Evolutionary conservation across 2,329 filamentous ascomycete genomes (phyloP), one percentile per base, ranked within the genome.

Genomic region (Geosmithia flava): DNA sequence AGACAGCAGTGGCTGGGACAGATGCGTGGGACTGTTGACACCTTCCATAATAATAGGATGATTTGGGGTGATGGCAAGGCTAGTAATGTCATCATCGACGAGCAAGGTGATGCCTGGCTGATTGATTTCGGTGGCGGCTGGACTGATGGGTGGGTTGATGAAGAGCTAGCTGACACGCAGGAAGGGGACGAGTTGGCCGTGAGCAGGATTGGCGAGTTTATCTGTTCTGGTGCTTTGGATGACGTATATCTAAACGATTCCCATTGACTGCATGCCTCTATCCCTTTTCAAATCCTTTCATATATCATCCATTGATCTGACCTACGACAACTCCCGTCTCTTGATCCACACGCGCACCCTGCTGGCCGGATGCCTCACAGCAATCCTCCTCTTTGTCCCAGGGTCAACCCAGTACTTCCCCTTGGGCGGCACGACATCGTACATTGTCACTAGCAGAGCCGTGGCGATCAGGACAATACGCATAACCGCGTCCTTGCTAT

Each of bases 71-170:
- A 62, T 52, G 62, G 55, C 2, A 65, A 61, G 51, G 45, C 57
- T 19, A 52, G 47, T 39, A 67, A 68, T 41, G 58, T 69, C 48
- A 53, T 69, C 48, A 60, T 69, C 37, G 63, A 68, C 50, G 53
- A 50, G 20, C 42, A 62, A 44, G 52, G 60, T 44, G 57, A 68
- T 48, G 58, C 61, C 41, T 67, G 60, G 63, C 57, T 69, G 17
- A 63, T 67, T 49, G 64, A 65, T 53, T 67, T 69, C 50, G 63
- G 61, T 1, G 64, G 64, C 29, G 62, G 64, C 39, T 65, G 60
- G 47, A 66, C 64, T 3, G 49, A 62, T n/a, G 63, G 64, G 15
- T 68, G 65, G 65, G 61, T 68, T 7, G 62, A 66, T 49, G 51
- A 61, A 40, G 60, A 67, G 41, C 55, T 64, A 40, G 55, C 55